These are phyloP conservation scores for Arthrinium puccinioides DNA, from an alignment of 2,329 filamentous ascomycete genomes.

Conservation along the genomic window DNA sequence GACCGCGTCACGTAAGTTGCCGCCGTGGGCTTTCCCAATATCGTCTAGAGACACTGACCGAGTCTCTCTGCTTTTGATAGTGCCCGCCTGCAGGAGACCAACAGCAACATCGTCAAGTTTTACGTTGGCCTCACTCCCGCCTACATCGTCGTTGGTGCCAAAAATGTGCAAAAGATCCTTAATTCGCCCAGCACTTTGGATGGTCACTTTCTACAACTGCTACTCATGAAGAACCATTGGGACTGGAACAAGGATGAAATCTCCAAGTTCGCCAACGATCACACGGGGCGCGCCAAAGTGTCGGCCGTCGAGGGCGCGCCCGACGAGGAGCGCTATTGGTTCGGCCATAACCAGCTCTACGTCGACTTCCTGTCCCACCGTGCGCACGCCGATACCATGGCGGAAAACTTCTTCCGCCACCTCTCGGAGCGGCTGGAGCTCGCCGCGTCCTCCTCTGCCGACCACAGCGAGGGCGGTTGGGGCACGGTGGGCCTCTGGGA, in stretches of 20 bases:
- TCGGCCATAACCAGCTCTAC: constrained; percentile 7
- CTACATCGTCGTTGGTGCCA: neutral
- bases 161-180: neutral
- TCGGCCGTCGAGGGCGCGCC: constrained; percentile 6
- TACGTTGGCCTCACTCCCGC: neutral
- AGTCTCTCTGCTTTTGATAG: too few species aligned
- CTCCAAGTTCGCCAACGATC: neutral
- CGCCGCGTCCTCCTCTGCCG: neutral
- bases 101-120: neutral
- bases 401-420: constrained; percentile 5
- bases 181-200: neutral
- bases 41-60: neutral
- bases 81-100: too few species aligned
- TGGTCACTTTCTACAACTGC: neutral
- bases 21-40: neutral
- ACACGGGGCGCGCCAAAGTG: neutral
- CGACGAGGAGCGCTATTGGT: constrained; percentile 10
- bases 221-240: neutral
- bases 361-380: constrained; percentile 8
- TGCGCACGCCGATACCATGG: constrained; percentile 6
- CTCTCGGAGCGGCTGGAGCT: constrained; percentile 6
- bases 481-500: constrained; percentile 5
- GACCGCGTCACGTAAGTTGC: neutral
- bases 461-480: constrained; percentile 6
- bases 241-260: neutral